Percentiles rank a stretch among this genome's conserved stretches.
phyloP scores from a whole-genome alignment of 192 early-diverging fungal species.

The Coemansia sp. region DNA sequence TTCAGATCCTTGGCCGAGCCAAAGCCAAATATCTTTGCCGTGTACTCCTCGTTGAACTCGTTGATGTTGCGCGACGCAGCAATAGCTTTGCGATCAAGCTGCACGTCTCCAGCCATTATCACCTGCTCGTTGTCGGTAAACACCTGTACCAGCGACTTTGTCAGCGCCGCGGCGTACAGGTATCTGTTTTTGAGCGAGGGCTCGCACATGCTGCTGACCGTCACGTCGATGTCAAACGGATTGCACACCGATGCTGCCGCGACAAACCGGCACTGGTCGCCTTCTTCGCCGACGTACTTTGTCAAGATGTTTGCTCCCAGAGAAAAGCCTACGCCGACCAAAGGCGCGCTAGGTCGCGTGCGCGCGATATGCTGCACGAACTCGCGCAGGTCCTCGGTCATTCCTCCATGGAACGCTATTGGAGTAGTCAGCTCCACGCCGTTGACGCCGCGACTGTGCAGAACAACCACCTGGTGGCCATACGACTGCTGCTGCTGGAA shows the following conservation, averaged over 20 bases:
- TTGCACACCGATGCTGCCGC: conserved; percentile 81
- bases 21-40: conserved; percentile 72
- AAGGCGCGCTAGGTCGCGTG: conserved; percentile 61
- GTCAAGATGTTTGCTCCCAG: conserved; percentile 91
- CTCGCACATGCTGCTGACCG: conserved; percentile 46
- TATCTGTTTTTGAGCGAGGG: conserved; percentile 58
- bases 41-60: conserved; percentile 82
- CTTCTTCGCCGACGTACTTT: conserved; percentile 87
- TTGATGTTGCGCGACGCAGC: conserved; percentile 60
- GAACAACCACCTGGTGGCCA: conserved; percentile 73
- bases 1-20: conserved; percentile 80
- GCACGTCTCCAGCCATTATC: conserved; percentile 53
- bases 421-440: conserved; percentile 69
- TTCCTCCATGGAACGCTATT: conserved; percentile 77
- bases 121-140: conserved; percentile 54
- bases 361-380: conserved; percentile 40
- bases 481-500: conserved; percentile 51
- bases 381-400: conserved; percentile 74
- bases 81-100: conserved; percentile 46
- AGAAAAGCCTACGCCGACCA: conserved; percentile 86
- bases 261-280: conserved; percentile 70
- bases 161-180: conserved; percentile 63
- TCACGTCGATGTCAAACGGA: conserved; percentile 77
- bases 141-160: conserved; percentile 53
- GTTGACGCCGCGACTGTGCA: conserved; percentile 89